Conservation (phyloP, 2,329 filamentous ascomycete genomes). For the Parastagonospora avenae region DNA sequence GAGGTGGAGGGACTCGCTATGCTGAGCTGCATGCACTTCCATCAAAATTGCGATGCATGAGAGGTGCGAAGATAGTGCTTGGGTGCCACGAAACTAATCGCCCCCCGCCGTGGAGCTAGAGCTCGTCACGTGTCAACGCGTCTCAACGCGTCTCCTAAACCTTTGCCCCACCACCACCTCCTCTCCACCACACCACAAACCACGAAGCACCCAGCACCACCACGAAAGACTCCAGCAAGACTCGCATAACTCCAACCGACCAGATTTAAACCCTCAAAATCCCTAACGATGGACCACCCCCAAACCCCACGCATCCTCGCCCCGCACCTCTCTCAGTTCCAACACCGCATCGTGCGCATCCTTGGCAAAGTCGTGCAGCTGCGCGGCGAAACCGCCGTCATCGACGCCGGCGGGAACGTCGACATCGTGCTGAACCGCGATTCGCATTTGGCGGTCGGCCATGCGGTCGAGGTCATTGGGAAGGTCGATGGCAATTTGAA, state of each 20-base stretch:
- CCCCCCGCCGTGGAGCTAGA: background rate
- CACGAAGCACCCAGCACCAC: too few species aligned
- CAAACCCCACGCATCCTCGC: constrained; percentile 81
- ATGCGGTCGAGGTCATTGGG: constrained; percentile 77
- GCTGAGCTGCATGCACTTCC: background rate
- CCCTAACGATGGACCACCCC: constrained; percentile 39
- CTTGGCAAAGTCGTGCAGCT: constrained; percentile 85
- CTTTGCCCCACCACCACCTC: background rate
- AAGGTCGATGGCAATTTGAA: constrained; percentile 77
- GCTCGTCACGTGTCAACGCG: constrained; percentile 1
- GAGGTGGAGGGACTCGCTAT: too few species aligned
- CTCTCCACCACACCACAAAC: too few species aligned
- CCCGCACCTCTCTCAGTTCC: constrained; percentile 76
- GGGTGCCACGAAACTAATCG: background rate
- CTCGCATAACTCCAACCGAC: background rate
- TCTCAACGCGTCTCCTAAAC: background rate
- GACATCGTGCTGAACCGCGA: constrained; percentile 76
- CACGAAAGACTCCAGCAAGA: background rate
- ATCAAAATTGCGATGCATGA: background rate
- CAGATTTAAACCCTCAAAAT: too few species aligned
- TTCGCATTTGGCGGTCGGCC: constrained; percentile 69
- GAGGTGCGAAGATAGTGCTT: background rate
- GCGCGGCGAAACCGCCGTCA: constrained; percentile 76
- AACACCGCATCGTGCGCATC: constrained; percentile 75
- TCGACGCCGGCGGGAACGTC: constrained; percentile 80